A percentile compares a stretch with the other conserved stretches of the same genome.
These are phyloP conservation scores for Coemansia sp. DNA, from an alignment of 192 early-diverging fungal species.

Conservation along the genomic window DNA sequence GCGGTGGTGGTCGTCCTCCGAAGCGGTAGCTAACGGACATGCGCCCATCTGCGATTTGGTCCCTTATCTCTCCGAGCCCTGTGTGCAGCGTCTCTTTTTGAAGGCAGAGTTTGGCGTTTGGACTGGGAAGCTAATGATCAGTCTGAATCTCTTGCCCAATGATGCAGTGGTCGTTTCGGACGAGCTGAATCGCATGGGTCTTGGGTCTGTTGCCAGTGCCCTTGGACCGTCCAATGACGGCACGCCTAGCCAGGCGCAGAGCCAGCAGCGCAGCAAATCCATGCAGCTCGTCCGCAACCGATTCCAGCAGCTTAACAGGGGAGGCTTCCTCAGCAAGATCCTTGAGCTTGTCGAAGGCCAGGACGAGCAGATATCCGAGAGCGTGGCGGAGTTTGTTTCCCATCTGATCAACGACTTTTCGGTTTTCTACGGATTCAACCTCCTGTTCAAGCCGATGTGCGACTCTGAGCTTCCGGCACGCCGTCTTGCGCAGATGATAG, in stretches of 20 bases:
- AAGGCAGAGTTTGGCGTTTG: constrained; percentile 54
- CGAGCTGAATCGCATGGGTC: constrained; percentile 49
- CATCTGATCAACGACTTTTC: constrained; percentile 53
- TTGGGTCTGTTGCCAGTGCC: constrained; percentile 35
- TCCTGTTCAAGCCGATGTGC: constrained; percentile 49
- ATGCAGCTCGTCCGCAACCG: constrained; percentile 52
- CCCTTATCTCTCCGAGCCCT: constrained; percentile 51
- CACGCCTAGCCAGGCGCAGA: constrained; percentile 17
- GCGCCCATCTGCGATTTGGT: constrained; percentile 54
- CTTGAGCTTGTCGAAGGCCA: constrained; percentile 46
- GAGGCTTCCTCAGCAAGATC: constrained; percentile 34
- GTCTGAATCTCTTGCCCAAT: constrained; percentile 40
- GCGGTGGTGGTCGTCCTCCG: constrained; percentile 46
- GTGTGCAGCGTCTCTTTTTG: constrained; percentile 49
- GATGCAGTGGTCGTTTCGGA: constrained; percentile 48
- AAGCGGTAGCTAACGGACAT: constrained; percentile 36
- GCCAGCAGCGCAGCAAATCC: constrained; percentile 42
- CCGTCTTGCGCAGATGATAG: constrained; percentile 49
- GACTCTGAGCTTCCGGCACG: constrained; percentile 47
- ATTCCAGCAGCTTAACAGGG: constrained; percentile 51
- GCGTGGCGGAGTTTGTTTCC: constrained; percentile 48
- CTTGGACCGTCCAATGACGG: constrained; percentile 15
- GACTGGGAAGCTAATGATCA: constrained; percentile 49
- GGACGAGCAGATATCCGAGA: constrained; percentile 27
- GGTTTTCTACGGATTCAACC: constrained; percentile 45